Base-by-base conservation (phyloP, 2,329 filamentous ascomycete species). In the Sarocladium oryzae region DNA sequence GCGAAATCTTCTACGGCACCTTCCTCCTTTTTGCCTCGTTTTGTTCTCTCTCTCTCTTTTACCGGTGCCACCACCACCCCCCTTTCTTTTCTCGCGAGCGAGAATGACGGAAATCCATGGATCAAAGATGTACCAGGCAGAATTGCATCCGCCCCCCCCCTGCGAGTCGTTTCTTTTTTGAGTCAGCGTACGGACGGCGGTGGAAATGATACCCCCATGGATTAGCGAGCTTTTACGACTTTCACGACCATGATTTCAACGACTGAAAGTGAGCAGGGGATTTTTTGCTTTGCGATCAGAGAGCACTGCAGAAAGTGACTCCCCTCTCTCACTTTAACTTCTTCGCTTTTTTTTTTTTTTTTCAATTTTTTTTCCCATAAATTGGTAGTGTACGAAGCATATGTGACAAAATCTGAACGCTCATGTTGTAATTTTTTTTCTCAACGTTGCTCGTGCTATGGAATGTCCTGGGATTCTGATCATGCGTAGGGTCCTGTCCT, bases 381-480 rank as follows among this genome's bases (percentile, higher is more conserved):
- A 10, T 8, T 49, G 4, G 16, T 50, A 43, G 40, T 36, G 28
- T 50, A 37, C 28, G 28, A 30, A 13, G 28, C 13, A 7, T 7
- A 30, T 30, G 33, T 30, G 33, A 50, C 32, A 50, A 49, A 24
- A n/a, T 50, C 32, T 20, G 18, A 32, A 48, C 43, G 50, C 50
- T 46, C 11, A 45, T 26, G 18, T 23, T 30, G 7, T 49, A 30
- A 49, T 49, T 15, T 28, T 38, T 30, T 30, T 40, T 33, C 41
- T 23, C 28, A n/a, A 32, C 43, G 24, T 48, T 10, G 32, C 24
- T 50, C 35, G 37, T 40, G 41, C 32, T n/a, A 48, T 20, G 18
- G 7, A 16, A 26, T 48, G 30, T 20, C 36, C 13, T 49, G 20
- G 32, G 30, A 20, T 38, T 35, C 20, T 26, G 28, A 15, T n/a